Percentiles rank a stretch among this genome's conserved stretches.
These are phyloP conservation scores for Lagenidium giganteum DNA, from an alignment of 352 stramenopile species.

Conservation along the genomic window DNA sequence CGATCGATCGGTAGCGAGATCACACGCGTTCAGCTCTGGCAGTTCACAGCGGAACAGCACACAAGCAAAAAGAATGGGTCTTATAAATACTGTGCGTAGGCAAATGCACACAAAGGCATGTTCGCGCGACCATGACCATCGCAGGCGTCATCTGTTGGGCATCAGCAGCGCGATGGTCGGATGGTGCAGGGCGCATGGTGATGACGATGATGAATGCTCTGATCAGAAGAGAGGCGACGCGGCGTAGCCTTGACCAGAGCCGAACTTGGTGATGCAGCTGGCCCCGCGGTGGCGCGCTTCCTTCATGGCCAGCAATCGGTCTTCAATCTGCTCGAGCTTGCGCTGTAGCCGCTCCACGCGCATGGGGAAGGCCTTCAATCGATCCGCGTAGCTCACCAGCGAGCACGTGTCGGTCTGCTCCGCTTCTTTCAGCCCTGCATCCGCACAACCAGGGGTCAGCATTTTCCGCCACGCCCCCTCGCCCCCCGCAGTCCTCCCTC, in stretches of 20 bases:
- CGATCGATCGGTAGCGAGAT: no score
- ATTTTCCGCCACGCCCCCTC: no score
- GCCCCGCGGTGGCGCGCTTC: slow-evolving; percentile 27
- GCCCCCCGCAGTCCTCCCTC: background rate
- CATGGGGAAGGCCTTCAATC: slow-evolving; percentile 55
- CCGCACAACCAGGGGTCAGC: no score
- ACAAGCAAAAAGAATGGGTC: background rate
- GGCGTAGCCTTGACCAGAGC: no score
- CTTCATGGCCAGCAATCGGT: slow-evolving; percentile 60
- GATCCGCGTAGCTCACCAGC: slow-evolving; percentile 64
- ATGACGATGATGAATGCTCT: no score
- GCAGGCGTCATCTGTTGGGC: no score
- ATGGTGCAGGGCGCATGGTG: no score
- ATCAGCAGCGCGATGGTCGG: no score
- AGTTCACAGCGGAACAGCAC: no score
- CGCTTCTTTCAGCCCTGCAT: slow-evolving; percentile 50
- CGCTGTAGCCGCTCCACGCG: slow-evolving; percentile 65
- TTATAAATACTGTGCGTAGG: slow-evolving; percentile 1
- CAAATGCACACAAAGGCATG: background rate
- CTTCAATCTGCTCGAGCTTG: slow-evolving; percentile 66
- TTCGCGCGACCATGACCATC: no score
- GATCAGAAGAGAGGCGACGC: slow-evolving; percentile 51
- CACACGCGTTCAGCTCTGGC: no score
- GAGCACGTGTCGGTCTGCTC: slow-evolving; percentile 48
- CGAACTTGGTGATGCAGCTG: slow-evolving; percentile 23